A percentile compares a stretch with the other conserved stretches of the same genome.
phyloP scores from a whole-genome alignment of 2,329 filamentous ascomycete genomes.

The Mariannaea elegans region DNA sequence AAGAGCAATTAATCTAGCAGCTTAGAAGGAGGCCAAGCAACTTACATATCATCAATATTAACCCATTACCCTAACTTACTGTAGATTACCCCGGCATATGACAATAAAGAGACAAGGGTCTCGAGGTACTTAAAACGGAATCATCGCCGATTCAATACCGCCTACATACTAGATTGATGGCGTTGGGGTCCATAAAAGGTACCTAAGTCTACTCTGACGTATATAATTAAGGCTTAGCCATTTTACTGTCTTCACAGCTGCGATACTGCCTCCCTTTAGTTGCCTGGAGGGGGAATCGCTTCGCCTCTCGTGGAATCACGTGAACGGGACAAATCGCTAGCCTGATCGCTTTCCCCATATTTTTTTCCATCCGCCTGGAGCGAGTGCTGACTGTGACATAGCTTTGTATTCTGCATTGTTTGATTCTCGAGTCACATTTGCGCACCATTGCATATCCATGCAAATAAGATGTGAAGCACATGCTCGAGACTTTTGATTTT shows the following conservation, averaged over 20 bases:
- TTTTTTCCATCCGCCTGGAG: no score
- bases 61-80: no score
- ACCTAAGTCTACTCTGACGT: no score
- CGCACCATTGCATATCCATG: not conserved
- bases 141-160: constrained; percentile 58
- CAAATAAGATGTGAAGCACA: constrained; percentile 35
- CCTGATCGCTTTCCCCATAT: not conserved
- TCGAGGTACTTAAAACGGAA: constrained; percentile 63
- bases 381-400: not conserved
- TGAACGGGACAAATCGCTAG: no score
- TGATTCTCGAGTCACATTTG: constrained; percentile 17
- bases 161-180: constrained; percentile 66
- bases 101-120: constrained; percentile 62
- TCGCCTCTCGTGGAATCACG: no score
- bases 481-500: not conserved
- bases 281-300: no score
- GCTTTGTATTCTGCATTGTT: constrained; percentile 14
- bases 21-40: no score
- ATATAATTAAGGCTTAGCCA: no score
- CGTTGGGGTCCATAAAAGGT: constrained; percentile 65
- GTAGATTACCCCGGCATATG: constrained; percentile 71
- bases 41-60: no score
- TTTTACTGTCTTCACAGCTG: no score
- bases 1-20: no score
- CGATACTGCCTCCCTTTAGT: no score